phyloP scores from a whole-genome alignment of 371 early-diverging fungal genomes.

The Rhizopus sp. region DNA sequence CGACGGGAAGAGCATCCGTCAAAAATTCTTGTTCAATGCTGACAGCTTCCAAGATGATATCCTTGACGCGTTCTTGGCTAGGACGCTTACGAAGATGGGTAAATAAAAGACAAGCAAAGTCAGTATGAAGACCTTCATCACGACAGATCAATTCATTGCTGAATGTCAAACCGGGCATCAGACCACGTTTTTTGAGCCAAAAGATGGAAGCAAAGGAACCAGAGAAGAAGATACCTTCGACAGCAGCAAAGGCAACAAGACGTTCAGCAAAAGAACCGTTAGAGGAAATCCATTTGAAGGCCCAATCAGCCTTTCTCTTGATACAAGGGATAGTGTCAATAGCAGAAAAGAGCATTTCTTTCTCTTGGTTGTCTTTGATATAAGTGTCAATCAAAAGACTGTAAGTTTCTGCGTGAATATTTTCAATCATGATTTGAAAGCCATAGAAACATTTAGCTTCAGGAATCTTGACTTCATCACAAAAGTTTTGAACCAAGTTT shows the following conservation, averaged over 20 bases:
- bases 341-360: constrained; percentile 94
- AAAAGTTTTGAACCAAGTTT: constrained; percentile 97
- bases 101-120: constrained; percentile 99
- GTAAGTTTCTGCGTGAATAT: constrained; percentile 99
- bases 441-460: constrained; percentile 99
- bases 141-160: constrained; percentile 99
- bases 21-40: constrained; percentile 96
- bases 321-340: constrained; percentile 98
- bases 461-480: constrained; percentile 97
- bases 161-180: constrained; percentile 99
- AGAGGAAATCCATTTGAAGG: constrained; percentile 95
- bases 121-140: constrained; percentile 99
- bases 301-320: constrained; percentile 99
- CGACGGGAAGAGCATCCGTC: constrained; percentile 94
- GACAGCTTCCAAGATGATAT: constrained; percentile 95
- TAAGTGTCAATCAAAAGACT: constrained; percentile 98
- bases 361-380: constrained; percentile 90
- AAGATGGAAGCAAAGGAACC: constrained; percentile 99
- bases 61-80: constrained; percentile 63
- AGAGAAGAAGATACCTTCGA: constrained; percentile 99
- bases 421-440: constrained; percentile 99
- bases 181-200: constrained; percentile 99
- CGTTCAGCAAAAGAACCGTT: constrained; percentile 94
- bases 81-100: constrained; percentile 85
- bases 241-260: constrained; percentile 98